phyloP scores from a whole-genome alignment of 208 protist species.

The Trypanosomatidae sp. region DNA sequence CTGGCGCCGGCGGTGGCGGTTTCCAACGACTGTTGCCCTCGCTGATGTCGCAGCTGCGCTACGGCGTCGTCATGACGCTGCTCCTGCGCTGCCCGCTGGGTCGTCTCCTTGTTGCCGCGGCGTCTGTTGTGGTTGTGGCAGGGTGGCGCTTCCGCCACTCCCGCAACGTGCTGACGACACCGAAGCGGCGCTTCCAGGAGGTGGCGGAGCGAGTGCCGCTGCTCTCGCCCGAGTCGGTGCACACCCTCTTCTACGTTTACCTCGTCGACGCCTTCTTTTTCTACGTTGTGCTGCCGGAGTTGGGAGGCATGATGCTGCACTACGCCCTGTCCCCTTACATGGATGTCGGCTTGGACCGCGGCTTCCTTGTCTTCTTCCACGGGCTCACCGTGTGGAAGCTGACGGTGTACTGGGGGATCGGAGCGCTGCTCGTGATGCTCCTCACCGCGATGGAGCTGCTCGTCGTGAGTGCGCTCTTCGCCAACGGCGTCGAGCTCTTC shows the following conservation, averaged over 20 bases:
- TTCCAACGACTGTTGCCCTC: background rate
- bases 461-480: constrained; percentile 66
- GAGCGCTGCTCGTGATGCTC: constrained; percentile 42
- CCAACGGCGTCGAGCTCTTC: constrained; percentile 80
- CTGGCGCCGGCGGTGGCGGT: constrained; percentile 8
- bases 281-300: constrained; percentile 42
- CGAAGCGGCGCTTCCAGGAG: constrained; percentile 50
- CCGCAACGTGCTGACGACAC: constrained; percentile 33
- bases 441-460: constrained; percentile 54
- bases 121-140: too few relatives aligned
- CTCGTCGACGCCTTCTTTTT: constrained; percentile 53
- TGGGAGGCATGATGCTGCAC: constrained; percentile 58
- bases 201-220: constrained; percentile 36
- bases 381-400: constrained; percentile 41
- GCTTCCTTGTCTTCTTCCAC: constrained; percentile 25
- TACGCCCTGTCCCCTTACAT: constrained; percentile 59
- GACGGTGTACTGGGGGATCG: constrained; percentile 60
- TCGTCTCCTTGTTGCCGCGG: too few relatives aligned
- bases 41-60: constrained; percentile 4
- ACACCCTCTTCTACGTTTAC: constrained; percentile 54
- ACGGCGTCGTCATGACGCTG: constrained; percentile 24
- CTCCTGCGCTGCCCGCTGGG: constrained; percentile 28
- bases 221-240: constrained; percentile 36
- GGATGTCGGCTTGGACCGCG: constrained; percentile 35
- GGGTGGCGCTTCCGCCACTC: constrained; percentile 34